Evolutionary conservation across 768 basidiomycete genomes (phyloP), one percentile per base, ranked within the genome.

Genomic region (Suillus alpinus): DNA sequence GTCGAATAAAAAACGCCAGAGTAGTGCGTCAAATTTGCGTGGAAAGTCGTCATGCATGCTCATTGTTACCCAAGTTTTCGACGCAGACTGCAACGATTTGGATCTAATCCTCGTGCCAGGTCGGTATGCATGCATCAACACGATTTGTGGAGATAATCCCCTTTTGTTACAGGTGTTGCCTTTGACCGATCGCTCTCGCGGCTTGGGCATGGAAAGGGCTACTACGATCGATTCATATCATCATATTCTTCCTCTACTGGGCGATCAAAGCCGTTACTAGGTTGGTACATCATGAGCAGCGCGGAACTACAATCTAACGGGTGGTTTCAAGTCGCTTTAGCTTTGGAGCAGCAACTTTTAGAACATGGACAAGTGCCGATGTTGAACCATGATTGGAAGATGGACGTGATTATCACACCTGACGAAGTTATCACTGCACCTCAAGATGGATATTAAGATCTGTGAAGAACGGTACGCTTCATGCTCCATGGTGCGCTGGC

Each of bases 141-240:
- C 26, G 63, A 40, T 50, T 18, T 16, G 6, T 55, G 9, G 37
- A 55, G 16, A 39, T 39, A 16, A 55, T 4, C 9, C 37, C 26
- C 37, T 59, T 56, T 63, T 44, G 43, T 13, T 46, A 57, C 70
- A 88, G 91, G 88, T 46, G 81, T 93, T 51, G 91, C 87, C 10
- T 93, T 92, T 65, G 91, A 92, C 74, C 78, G 76, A 44, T 81
- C 81, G 16, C 70, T 87, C 58, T 85, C 85, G 52, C 85, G 91
- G 34, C 80, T 93, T 32, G 91, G 91, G 10, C 89, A 92, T 64
- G 91, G 91, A 26, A 93, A 89, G 71, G 91, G 91, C 6, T 92
- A 89, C 74, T 93, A 93, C 65, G 91, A 93, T 73, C 78, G 81
- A 14, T 93, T 90, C 73, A 76, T 93, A 39, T 73, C 84, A 3